Conservation (phyloP, 2,329 filamentous ascomycete genomes). For the Alternaria conjuncta region DNA sequence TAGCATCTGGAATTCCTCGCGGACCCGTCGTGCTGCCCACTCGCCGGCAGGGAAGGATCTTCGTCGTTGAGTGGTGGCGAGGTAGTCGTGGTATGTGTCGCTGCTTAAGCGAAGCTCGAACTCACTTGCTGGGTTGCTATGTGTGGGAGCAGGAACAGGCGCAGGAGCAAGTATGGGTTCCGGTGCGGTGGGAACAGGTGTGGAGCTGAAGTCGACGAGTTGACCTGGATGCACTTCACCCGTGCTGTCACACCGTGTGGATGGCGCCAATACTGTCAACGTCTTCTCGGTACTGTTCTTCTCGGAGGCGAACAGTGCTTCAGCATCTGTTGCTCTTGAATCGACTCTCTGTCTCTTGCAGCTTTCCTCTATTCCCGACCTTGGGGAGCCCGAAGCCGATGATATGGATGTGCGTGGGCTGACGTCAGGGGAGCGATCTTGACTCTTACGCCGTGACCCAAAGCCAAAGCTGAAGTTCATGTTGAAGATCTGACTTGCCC, state of each 20-base stretch:
- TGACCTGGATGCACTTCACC: constrained; percentile 17
- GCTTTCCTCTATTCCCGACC: constrained; percentile 2
- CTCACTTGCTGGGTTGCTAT: neutral
- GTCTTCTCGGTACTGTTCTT: neutral
- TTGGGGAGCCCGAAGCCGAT: neutral
- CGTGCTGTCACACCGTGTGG: neutral
- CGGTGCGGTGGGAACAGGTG: neutral
- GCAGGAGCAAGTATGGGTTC: neutral
- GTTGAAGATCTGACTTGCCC: constrained; percentile 19
- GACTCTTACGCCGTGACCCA: constrained; percentile 5
- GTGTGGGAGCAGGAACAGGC: neutral
- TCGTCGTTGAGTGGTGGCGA: constrained; percentile 11
- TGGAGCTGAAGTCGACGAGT: constrained; percentile 16
- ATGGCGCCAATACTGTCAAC: neutral
- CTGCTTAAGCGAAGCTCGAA: constrained; percentile 3
- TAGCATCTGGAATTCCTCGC: constrained; percentile 7
- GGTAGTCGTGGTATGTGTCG: constrained; percentile 12
- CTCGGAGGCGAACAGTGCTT: neutral
- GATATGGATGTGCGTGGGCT: constrained; percentile 21
- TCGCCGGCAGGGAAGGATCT: constrained; percentile 14
- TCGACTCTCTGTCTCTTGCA: constrained; percentile 19
- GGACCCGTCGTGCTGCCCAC: neutral
- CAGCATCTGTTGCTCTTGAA: constrained; percentile 6
- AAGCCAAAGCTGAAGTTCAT: constrained; percentile 17
- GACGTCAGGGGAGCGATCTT: constrained; percentile 16